These are phyloP conservation scores for Eragrostis tef DNA, from an alignment of 202 grass and related monocot genomes.

Conservation along the genomic window DNA sequence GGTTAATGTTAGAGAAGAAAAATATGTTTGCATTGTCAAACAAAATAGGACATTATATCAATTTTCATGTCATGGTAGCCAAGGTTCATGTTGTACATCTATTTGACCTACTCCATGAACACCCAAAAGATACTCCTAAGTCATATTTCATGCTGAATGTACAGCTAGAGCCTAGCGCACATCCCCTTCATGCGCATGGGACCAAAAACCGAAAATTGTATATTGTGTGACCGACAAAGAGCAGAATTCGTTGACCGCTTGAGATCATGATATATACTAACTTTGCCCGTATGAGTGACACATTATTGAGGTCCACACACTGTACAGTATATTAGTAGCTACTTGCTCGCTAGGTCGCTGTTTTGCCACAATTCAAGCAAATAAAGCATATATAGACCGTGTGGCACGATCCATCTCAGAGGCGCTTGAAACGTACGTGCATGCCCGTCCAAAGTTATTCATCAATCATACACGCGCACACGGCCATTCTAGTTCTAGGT, in stretches of 20 bases:
- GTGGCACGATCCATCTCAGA: background rate
- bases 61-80: too few relatives aligned
- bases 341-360: background rate
- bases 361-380: conserved; percentile 25
- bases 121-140: conserved; percentile 36
- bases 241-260: conserved; percentile 37
- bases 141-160: conserved; percentile 56
- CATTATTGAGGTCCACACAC: conserved; percentile 12
- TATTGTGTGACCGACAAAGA: conserved; percentile 34
- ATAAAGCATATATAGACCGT: background rate
- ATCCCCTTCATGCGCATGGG: conserved; percentile 16
- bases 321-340: background rate
- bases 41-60: background rate
- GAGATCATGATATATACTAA: background rate
- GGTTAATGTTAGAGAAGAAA: conserved; percentile 10
- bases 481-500: conserved; percentile 37
- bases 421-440: conserved; percentile 11
- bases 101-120: conserved; percentile 46
- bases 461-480: conserved; percentile 47
- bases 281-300: conserved; percentile 3
- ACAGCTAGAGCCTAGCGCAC: conserved; percentile 30
- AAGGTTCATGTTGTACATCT: conserved; percentile 1
- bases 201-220: conserved; percentile 29
- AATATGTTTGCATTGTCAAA: background rate
- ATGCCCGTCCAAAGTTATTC: conserved; percentile 35